Evolutionary conservation across 2,329 filamentous ascomycete species (phyloP).

Genomic region (Hypoxylon sp.): DNA sequence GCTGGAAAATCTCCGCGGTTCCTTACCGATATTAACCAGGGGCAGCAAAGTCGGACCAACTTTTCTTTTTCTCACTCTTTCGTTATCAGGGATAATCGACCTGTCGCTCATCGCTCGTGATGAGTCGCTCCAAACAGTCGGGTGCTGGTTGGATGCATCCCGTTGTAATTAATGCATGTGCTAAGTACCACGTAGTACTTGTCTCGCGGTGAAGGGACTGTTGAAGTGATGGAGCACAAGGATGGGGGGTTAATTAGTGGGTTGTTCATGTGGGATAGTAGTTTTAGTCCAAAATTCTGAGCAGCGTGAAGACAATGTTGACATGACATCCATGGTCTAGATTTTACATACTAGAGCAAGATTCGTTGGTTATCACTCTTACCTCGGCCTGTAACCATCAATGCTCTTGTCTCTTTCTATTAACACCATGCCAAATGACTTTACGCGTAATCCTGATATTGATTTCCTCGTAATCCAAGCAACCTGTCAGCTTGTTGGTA

Average conservation of each 20-base stretch:
- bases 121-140: slow-evolving; percentile 33
- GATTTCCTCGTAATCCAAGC: background rate
- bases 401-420: slow-evolving; percentile 13
- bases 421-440: slow-evolving; percentile 3
- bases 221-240: slow-evolving; percentile 1
- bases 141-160: slow-evolving; percentile 28
- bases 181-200: slow-evolving; percentile 22
- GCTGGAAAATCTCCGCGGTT: background rate
- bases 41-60: too few relatives aligned
- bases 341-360: slow-evolving; percentile 1
- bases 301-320: slow-evolving; percentile 1
- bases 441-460: slow-evolving; percentile 14
- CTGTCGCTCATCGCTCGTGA: slow-evolving; percentile 13
- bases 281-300: slow-evolving; percentile 12
- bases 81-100: slow-evolving; percentile 16
- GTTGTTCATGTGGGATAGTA: slow-evolving; percentile 12
- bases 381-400: too few relatives aligned
- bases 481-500: slow-evolving; percentile 5
- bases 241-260: too few relatives aligned
- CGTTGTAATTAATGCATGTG: slow-evolving; percentile 25
- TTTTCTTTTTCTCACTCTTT: too few relatives aligned
- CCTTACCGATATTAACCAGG: slow-evolving; percentile 11
- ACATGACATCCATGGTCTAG: too few relatives aligned
- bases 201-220: slow-evolving; percentile 20
- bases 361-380: slow-evolving; percentile 2